phyloP scores from a whole-genome alignment of 2,329 filamentous ascomycete species.

The Arthrinium puccinioides region DNA sequence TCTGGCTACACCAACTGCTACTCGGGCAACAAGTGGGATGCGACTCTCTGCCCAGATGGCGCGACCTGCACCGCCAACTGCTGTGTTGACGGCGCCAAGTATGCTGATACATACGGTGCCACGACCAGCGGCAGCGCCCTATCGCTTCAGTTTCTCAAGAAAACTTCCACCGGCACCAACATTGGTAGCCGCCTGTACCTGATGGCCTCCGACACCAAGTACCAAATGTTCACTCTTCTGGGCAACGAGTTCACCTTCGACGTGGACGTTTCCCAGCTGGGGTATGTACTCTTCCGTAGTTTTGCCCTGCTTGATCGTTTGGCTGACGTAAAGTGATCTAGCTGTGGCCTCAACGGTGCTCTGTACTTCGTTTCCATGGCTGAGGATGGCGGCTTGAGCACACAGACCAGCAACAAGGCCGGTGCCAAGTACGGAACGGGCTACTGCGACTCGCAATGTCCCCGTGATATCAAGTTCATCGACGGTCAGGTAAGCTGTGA shows the following conservation, averaged over 20 bases:
- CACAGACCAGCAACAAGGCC: slow-evolving; percentile 35
- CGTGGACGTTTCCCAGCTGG: slow-evolving; percentile 52
- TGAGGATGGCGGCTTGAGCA: slow-evolving; percentile 39
- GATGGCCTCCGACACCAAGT: slow-evolving; percentile 44
- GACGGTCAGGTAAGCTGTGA: slow-evolving; percentile 28
- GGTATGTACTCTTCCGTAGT: slow-evolving; percentile 9
- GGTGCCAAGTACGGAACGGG: slow-evolving; percentile 50
- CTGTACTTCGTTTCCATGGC: slow-evolving; percentile 52
- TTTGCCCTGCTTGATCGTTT: not conserved
- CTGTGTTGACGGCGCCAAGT: slow-evolving; percentile 37
- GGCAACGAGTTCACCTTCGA: slow-evolving; percentile 58
- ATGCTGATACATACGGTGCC: slow-evolving; percentile 36
- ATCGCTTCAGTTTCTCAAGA: slow-evolving; percentile 43
- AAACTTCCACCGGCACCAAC: slow-evolving; percentile 30
- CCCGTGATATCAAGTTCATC: slow-evolving; percentile 43
- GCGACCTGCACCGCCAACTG: slow-evolving; percentile 30
- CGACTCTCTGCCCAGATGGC: slow-evolving; percentile 25
- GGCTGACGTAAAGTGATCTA: slow-evolving; percentile 2
- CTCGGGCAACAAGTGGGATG: slow-evolving; percentile 32
- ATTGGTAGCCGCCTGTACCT: slow-evolving; percentile 46
- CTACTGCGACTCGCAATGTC: slow-evolving; percentile 44
- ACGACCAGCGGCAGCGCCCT: slow-evolving; percentile 35
- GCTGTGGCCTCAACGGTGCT: slow-evolving; percentile 56
- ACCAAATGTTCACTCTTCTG: slow-evolving; percentile 50
- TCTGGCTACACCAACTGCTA: slow-evolving; percentile 38